Percentiles rank a stretch among this genome's conserved stretches.
Evolutionary conservation across 2,329 filamentous ascomycete genomes (phyloP).

Genomic region (Xenosphaeropsis pyriputrescens): DNA sequence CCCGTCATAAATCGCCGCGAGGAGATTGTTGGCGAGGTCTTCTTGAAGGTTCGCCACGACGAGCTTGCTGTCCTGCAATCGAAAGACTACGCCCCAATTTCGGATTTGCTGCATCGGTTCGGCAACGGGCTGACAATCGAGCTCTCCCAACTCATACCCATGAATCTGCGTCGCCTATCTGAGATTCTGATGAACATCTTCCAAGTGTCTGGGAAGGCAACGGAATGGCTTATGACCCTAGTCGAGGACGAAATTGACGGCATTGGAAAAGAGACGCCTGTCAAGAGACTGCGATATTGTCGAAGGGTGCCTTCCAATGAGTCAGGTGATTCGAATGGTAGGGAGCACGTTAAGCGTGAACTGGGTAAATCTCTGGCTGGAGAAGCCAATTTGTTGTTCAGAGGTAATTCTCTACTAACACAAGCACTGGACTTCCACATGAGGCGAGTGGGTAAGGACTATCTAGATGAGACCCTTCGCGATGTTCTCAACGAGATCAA

Average conservation of each 20-base stretch:
- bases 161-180: slow-evolving; percentile 64
- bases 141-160: slow-evolving; percentile 65
- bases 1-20: slow-evolving; percentile 64
- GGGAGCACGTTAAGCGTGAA: slow-evolving; percentile 60
- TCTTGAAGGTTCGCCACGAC: slow-evolving; percentile 71
- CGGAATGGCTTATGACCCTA: slow-evolving; percentile 83
- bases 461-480: slow-evolving; percentile 74
- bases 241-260: slow-evolving; percentile 97
- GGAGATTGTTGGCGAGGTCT: slow-evolving; percentile 66
- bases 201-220: slow-evolving; percentile 72
- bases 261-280: slow-evolving; percentile 64
- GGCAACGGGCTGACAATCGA: slow-evolving; percentile 71
- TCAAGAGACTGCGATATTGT: slow-evolving; percentile 60
- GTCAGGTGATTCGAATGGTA: slow-evolving; percentile 49
- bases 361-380: slow-evolving; percentile 66
- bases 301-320: slow-evolving; percentile 58
- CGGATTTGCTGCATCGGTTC: slow-evolving; percentile 74
- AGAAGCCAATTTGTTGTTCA: slow-evolving; percentile 88
- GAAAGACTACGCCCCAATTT: slow-evolving; percentile 71
- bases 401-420: slow-evolving; percentile 86
- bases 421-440: slow-evolving; percentile 92
- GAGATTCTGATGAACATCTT: slow-evolving; percentile 89
- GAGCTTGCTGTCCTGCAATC: slow-evolving; percentile 82
- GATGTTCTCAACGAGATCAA: slow-evolving; percentile 83
- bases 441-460: slow-evolving; percentile 85